Evolutionary conservation across 164 flowering plant genomes (phyloP), one percentile per base, ranked within the genome.

Genomic region (Chloranthus sessilifolius): DNA sequence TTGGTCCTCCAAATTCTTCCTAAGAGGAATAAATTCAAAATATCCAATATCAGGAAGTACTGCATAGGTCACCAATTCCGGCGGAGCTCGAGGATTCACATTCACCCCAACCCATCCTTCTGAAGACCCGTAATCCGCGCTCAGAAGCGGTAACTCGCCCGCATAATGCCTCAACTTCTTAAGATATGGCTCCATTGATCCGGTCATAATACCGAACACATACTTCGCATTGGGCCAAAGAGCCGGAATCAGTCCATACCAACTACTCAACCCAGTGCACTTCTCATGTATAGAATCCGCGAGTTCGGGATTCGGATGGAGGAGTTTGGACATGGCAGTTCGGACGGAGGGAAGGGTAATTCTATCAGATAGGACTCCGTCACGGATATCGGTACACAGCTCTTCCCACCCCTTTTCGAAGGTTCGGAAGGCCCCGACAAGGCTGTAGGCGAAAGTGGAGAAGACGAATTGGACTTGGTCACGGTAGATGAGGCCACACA

Each of bases 61-160:
- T 15, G 77, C 83, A 58, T 58, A 89, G 21, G 82, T 77, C 14
- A 75, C 84, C 29, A 24, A 35, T 34, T 89, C 95, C 5, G 95
- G 92, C 4, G 92, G 78, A 49, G 69, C 50, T 33, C 45, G 68
- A 1, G 97, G 90, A 61, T 82, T 76, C 16, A 86, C 75, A 74
- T 89, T 89, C 16, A 77, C 92, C 3, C 71, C 97, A 54, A 89
- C 66, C 97, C 97, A 89, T 8, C 95, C 95, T 61, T 89, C 97
- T 1, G 97, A 85, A 41, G 95, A 47, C 3, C 97, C 97, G 62
- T 85, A 89, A 64, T 89, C 92, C 3, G 81, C 82, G 68, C 84
- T 66, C 29, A 80, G 1, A n/a, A 89, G 53, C 10, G 94, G 88
- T 29, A 89, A 12, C 6, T 53, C 68, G 22, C 83, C 95, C 1